Percentiles rank a stretch among this genome's conserved stretches.
These are phyloP conservation scores for Camelina sativa DNA, from an alignment of 345 rosid genomes.

Conservation along the genomic window DNA sequence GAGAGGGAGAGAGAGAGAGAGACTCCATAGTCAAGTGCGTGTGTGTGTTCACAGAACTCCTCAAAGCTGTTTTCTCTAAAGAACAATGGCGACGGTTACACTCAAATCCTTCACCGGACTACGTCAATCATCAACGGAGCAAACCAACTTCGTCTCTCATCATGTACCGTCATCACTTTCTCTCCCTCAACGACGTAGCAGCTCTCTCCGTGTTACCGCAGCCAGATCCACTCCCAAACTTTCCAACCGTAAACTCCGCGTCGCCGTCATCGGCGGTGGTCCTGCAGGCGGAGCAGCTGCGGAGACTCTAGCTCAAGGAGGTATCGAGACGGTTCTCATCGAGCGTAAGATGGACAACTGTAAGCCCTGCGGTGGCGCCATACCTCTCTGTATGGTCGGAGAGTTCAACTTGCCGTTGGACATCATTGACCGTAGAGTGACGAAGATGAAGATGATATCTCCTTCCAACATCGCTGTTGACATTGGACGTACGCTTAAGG, in stretches of 20 bases:
- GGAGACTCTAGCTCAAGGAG: conserved; percentile 81
- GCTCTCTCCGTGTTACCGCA: conserved; percentile 48
- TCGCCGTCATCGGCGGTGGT: conserved; percentile 92
- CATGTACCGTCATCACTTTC: conserved; percentile 33
- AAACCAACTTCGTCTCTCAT: conserved; percentile 44
- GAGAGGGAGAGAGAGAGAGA: neutral
- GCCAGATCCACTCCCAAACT: conserved; percentile 66
- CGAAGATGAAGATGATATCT: conserved; percentile 96
- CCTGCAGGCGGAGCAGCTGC: conserved; percentile 91
- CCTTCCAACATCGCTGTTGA: conserved; percentile 98
- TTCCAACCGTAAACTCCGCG: conserved; percentile 74
- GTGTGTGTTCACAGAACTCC: conserved; percentile 1
- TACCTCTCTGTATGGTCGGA: conserved; percentile 95
- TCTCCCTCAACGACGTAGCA: conserved; percentile 34
- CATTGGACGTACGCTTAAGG: conserved; percentile 88
- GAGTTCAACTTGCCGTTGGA: conserved; percentile 94
- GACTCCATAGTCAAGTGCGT: conserved; percentile 14
- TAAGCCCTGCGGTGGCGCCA: conserved; percentile 97
- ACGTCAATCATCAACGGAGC: conserved; percentile 56
- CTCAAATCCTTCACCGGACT: conserved; percentile 84
- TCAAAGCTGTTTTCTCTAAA: neutral
- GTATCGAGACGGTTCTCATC: conserved; percentile 79
- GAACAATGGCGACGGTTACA: conserved; percentile 58
- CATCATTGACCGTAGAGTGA: conserved; percentile 83
- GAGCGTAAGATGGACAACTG: conserved; percentile 92